Conservation (phyloP, 2,329 filamentous ascomycete species). For the Verticillium isaacii region DNA sequence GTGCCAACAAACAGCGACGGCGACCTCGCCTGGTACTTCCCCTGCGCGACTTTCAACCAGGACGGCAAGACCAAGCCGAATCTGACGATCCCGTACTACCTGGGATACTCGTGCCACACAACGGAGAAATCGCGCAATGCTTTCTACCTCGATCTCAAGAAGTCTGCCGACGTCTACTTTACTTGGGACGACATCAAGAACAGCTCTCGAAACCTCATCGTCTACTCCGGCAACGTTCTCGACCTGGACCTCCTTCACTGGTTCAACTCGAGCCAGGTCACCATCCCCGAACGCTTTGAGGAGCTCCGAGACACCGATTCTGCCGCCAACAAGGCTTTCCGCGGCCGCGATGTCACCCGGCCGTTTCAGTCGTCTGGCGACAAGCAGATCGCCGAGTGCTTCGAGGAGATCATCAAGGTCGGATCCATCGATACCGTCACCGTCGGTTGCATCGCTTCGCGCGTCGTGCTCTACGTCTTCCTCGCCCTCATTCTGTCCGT, state of each 20-base stretch:
- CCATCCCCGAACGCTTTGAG: slow-evolving; percentile 71
- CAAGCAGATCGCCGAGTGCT: slow-evolving; percentile 79
- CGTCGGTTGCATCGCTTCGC: slow-evolving; percentile 93
- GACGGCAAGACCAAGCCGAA: slow-evolving; percentile 83
- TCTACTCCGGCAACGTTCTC: slow-evolving; percentile 90
- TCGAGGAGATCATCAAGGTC: slow-evolving; percentile 92
- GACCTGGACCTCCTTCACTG: slow-evolving; percentile 84
- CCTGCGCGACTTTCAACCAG: slow-evolving; percentile 86
- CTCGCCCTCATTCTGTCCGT: slow-evolving; percentile 88
- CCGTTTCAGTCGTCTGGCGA: slow-evolving; percentile 75
- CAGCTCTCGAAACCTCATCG: slow-evolving; percentile 79
- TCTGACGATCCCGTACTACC: slow-evolving; percentile 66
- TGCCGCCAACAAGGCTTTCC: slow-evolving; percentile 56
- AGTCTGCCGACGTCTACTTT: slow-evolving; percentile 85
- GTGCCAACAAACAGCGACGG: slow-evolving; percentile 71
- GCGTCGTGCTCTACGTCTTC: slow-evolving; percentile 93
- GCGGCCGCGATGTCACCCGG: slow-evolving; percentile 84
- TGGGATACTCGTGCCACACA: slow-evolving; percentile 88
- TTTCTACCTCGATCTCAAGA: slow-evolving; percentile 67
- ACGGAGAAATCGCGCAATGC: slow-evolving; percentile 59
- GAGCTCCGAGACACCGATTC: slow-evolving; percentile 67
- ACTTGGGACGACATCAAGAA: slow-evolving; percentile 95
- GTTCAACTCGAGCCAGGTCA: slow-evolving; percentile 81
- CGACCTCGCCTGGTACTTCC: slow-evolving; percentile 93
- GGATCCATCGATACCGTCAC: slow-evolving; percentile 94